Base-by-base conservation (phyloP, 768 basidiomycete genomes). In the Tylopilus balloui region DNA sequence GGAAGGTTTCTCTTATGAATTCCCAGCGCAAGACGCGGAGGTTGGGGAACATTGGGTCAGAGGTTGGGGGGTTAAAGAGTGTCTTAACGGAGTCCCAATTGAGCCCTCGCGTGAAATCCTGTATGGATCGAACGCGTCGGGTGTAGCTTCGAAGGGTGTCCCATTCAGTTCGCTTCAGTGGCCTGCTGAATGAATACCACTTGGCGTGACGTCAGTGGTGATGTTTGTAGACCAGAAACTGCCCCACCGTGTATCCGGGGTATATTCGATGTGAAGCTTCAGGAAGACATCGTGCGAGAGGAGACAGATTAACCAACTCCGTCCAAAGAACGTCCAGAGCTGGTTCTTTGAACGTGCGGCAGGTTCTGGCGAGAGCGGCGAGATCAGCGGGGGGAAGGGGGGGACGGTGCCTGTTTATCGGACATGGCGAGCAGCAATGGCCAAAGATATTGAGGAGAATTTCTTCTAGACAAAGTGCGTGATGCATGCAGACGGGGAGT, bases 231-330 rank as follows among this genome's bases (percentile, higher is more conserved):
- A 13, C 15, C 6, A 6, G 14, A 42, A 17, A n/a, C 19, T 10
- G 10, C 3, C 41, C 4, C 42, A 48, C 47, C 24, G 47, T 27
- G 34, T 48, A 42, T 21, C 47, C 47, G 8, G 47, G 47, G 7
- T 48, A 48, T 42, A 48, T 48, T 20, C 47, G 32, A 23, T 48
- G 47, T 2, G 47, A 48, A n/a, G 40, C 47, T 28, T 48, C 40
- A 21, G 47, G 47, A 28, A 48, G 32, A 23, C 47, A 48, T 28
- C 34, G 47, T 17, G 47, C 47, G 14, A 48, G 40, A 15, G 47
- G 47, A 28, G 47, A 48, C 10, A 48, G 34, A 17, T 48, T 35
- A 34, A 28, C 34, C 31, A 48, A 17, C 39, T 48, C 47, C 34
- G 47, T 48, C 47, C 47, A 48, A 20, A 48, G 47, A 1, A 48